Evolutionary conservation across 2,329 filamentous ascomycete species (phyloP).

Genomic region (Sphaerulina musiva): DNA sequence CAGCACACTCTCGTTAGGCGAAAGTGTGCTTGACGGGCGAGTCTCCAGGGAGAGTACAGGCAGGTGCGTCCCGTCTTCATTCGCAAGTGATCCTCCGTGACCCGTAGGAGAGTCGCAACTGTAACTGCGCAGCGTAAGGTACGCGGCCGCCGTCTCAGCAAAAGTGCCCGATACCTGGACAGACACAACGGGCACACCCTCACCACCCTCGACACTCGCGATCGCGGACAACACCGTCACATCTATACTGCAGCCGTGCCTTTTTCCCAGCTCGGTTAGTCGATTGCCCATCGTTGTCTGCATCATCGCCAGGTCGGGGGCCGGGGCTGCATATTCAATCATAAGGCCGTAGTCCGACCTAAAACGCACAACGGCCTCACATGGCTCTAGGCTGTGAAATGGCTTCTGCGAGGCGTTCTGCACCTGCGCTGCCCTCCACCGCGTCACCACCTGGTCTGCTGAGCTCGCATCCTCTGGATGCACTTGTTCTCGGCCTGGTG

Average conservation of each 20-base stretch:
- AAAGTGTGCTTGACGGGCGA: neutral
- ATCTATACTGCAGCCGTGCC: constrained; percentile 13
- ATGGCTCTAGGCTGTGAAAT: constrained; percentile 14
- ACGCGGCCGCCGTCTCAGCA: constrained; percentile 5
- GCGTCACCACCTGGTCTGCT: neutral
- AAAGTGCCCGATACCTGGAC: constrained; percentile 19
- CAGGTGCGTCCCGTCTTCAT: neutral
- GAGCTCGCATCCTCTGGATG: too few relatives aligned
- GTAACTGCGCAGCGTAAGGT: neutral
- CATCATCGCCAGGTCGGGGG: neutral
- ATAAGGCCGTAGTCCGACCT: constrained; percentile 16
- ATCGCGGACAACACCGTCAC: constrained; percentile 9
- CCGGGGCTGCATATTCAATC: constrained; percentile 16
- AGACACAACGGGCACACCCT: constrained; percentile 3
- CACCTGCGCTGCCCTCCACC: constrained; percentile 4
- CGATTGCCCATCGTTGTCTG: constrained; percentile 4
- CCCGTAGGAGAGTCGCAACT: neutral
- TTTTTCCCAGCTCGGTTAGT: constrained; percentile 2
- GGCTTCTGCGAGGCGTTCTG: constrained; percentile 13
- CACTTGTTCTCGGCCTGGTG: neutral
- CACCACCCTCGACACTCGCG: neutral
- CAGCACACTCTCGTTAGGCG: constrained; percentile 2
- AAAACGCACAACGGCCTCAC: constrained; percentile 20
- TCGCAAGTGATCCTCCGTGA: neutral
- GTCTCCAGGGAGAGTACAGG: neutral